Conservation (phyloP, 176 grass and related monocot species). For the Rhynchospora breviuscula region DNA sequence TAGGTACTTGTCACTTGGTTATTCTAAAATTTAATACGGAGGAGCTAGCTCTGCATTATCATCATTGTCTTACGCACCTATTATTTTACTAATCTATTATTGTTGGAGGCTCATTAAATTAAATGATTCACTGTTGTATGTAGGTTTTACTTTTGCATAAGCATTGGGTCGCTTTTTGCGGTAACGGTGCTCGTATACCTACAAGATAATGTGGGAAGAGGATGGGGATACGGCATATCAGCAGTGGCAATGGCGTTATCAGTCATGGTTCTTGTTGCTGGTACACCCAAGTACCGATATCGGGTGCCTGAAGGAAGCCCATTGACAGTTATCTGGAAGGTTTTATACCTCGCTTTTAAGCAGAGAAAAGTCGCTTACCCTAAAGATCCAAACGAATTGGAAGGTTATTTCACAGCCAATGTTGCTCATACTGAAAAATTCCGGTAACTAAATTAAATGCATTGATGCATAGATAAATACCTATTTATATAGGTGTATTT, state of each 20-base stretch:
- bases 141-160: slow-evolving; percentile 70
- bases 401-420: slow-evolving; percentile 35
- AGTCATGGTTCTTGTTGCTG: slow-evolving; percentile 42
- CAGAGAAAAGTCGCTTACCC: slow-evolving; percentile 30
- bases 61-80: not conserved
- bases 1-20: slow-evolving; percentile 15
- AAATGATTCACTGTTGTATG: not conserved
- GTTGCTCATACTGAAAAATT: slow-evolving; percentile 50
- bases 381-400: slow-evolving; percentile 29
- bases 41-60: not conserved
- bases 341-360: slow-evolving; percentile 45
- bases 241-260: slow-evolving; percentile 39
- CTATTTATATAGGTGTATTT: not conserved
- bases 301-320: slow-evolving; percentile 51
- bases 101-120: not conserved
- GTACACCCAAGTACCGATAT: slow-evolving; percentile 45
- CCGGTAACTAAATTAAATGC: slow-evolving; percentile 33
- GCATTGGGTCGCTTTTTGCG: slow-evolving; percentile 63
- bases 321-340: slow-evolving; percentile 36
- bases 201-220: slow-evolving; percentile 53
- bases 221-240: slow-evolving; percentile 50
- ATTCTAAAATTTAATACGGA: not conserved
- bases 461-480: not conserved
- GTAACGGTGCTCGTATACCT: slow-evolving; percentile 66
- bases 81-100: no score